Conservation (phyloP, 2,329 filamentous ascomycete genomes). For the Aspergillus aculeatus region DNA sequence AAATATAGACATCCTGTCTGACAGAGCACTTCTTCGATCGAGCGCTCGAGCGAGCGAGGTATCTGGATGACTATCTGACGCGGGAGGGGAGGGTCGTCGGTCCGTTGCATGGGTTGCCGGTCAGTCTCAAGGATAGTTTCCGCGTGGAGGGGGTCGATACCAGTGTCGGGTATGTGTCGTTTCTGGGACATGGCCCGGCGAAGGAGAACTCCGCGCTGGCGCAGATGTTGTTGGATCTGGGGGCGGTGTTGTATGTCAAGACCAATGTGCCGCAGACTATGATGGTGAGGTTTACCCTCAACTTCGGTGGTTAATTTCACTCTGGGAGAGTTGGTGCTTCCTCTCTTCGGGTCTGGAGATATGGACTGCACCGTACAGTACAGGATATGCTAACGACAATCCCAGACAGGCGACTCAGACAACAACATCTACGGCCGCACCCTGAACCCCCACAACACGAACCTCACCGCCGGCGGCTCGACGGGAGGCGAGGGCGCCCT, state of each 20-base stretch:
- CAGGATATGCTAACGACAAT: too few relatives aligned
- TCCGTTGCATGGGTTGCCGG: conserved; percentile 41
- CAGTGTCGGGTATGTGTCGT: conserved; percentile 23
- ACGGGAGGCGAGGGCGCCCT: conserved; percentile 34
- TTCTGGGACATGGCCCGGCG: conserved; percentile 15
- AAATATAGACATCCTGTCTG: conserved; percentile 30
- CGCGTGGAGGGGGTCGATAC: conserved; percentile 21
- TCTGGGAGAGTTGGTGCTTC: too few relatives aligned
- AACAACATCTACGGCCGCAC: conserved; percentile 25
- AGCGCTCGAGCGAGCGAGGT: conserved; percentile 37
- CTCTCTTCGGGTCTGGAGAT: too few relatives aligned
- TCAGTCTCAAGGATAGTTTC: conserved; percentile 39
- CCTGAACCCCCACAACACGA: conserved; percentile 22
- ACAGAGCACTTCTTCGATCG: conserved; percentile 40
- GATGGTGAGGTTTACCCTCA: conserved; percentile 18
- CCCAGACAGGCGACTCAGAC: conserved; percentile 17
- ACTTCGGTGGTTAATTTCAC: too few relatives aligned
- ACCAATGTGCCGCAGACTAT: conserved; percentile 31
- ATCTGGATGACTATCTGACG: conserved; percentile 36
- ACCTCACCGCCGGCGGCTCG: conserved; percentile 23
- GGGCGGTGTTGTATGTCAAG: conserved; percentile 29
- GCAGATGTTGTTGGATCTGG: conserved; percentile 18
- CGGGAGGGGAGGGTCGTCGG: conserved; percentile 31
- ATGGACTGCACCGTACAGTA: too few relatives aligned
- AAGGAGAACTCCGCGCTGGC: conserved; percentile 18